These are phyloP conservation scores for Apiospora arundinis DNA, from an alignment of 2,329 filamentous ascomycete genomes.

Conservation along the genomic window DNA sequence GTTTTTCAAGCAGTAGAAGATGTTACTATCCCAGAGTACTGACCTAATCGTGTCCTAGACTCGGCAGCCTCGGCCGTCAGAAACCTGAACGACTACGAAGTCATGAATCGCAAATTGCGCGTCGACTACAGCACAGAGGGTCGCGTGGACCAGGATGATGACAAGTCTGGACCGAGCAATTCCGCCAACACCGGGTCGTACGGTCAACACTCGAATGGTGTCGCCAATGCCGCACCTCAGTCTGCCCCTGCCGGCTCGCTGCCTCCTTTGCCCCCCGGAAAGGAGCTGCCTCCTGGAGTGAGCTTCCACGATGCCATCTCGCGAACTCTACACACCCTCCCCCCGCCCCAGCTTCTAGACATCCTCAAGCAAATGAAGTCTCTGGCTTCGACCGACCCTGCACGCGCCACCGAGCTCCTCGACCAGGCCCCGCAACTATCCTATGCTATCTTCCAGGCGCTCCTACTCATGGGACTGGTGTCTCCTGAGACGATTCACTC, in stretches of 20 bases:
- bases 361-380: conserved; percentile 95
- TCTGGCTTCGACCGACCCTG: conserved; percentile 80
- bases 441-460: conserved; percentile 93
- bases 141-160: conserved; percentile 70
- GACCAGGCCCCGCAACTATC: conserved; percentile 89
- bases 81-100: conserved; percentile 93
- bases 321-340: conserved; percentile 84
- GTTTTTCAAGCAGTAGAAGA: conserved; percentile 25
- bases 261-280: conserved; percentile 82
- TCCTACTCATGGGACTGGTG: conserved; percentile 91
- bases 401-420: conserved; percentile 84
- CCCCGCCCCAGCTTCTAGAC: conserved; percentile 87
- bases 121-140: conserved; percentile 97
- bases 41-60: conserved; percentile 47
- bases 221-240: conserved; percentile 41
- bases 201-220: conserved; percentile 23
- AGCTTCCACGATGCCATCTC: conserved; percentile 91
- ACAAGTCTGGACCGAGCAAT: conserved; percentile 30
- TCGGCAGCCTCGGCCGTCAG: conserved; percentile 92
- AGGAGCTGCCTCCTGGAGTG: conserved; percentile 82
- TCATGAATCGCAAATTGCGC: conserved; percentile 91
- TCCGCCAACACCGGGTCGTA: conserved; percentile 28
- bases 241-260: conserved; percentile 58
- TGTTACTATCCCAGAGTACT: conserved; percentile 6
- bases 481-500: conserved; percentile 82